These are phyloP conservation scores for Aphanocladium album DNA, from an alignment of 2,329 filamentous ascomycete genomes.

Conservation along the genomic window DNA sequence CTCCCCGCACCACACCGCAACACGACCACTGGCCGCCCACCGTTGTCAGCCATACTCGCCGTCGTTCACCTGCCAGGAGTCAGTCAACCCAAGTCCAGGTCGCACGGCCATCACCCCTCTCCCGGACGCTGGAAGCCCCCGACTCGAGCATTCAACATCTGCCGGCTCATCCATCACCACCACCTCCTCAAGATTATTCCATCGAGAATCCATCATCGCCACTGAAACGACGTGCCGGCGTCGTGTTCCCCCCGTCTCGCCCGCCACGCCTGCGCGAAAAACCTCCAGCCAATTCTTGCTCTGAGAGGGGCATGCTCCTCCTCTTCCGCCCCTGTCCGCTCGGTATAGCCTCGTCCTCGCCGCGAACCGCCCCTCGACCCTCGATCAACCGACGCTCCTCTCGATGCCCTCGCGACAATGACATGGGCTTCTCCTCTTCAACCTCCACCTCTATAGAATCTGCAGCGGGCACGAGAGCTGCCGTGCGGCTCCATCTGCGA, in stretches of 20 bases:
- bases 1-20: slow-evolving; percentile 12
- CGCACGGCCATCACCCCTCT: slow-evolving; percentile 13
- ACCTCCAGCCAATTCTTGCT: background rate
- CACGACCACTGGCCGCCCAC: background rate
- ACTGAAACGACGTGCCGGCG: background rate
- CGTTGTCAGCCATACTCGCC: slow-evolving; percentile 6
- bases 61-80: slow-evolving; percentile 3
- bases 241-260: background rate
- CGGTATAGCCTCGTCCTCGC: background rate
- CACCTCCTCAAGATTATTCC: background rate
- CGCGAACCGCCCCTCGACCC: background rate
- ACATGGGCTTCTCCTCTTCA: slow-evolving; percentile 6
- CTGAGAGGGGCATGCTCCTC: slow-evolving; percentile 8
- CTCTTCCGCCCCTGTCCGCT: background rate
- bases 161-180: background rate
- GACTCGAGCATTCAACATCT: background rate
- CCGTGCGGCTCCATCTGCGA: slow-evolving; percentile 5
- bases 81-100: slow-evolving; percentile 1
- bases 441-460: slow-evolving; percentile 5
- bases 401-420: slow-evolving; percentile 13
- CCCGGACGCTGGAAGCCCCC: background rate
- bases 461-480: slow-evolving; percentile 11
- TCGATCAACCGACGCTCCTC: background rate
- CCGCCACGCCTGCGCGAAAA: slow-evolving; percentile 10
- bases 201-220: background rate